Conservation (phyloP, 805 yeast genomes). For the Ogataea paradorogensis region DNA sequence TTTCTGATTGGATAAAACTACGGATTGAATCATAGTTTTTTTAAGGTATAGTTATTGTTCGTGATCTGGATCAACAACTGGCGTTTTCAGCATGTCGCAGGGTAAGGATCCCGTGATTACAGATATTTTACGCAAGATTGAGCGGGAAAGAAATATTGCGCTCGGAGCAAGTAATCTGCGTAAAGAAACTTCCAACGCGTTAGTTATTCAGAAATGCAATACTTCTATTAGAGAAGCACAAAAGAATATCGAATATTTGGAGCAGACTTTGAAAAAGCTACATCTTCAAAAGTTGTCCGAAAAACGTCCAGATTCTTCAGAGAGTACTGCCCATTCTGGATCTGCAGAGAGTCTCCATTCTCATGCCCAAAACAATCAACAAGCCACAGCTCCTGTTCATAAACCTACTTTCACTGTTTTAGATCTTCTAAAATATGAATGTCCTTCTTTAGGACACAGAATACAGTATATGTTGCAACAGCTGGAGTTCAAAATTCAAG, state of each 20-base stretch:
- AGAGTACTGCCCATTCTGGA: neutral
- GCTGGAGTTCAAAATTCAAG: conserved; percentile 87
- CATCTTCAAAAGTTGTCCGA: conserved; percentile 33
- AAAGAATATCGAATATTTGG: conserved; percentile 84
- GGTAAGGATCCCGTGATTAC: conserved; percentile 39
- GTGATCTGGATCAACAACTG: conserved; percentile 11
- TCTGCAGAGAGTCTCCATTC: conserved; percentile 4
- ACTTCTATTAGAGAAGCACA: conserved; percentile 88
- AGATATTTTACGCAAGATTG: conserved; percentile 83
- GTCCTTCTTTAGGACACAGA: conserved; percentile 91
- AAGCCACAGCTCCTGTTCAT: conserved; percentile 17
- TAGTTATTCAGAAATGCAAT: conserved; percentile 88
- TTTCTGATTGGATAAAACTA: neutral
- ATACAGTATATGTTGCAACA: conserved; percentile 95
- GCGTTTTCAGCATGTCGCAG: conserved; percentile 20
- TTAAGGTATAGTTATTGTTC: neutral
- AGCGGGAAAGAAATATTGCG: conserved; percentile 82
- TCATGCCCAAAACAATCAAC: conserved; percentile 10
- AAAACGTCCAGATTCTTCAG: conserved; percentile 1
- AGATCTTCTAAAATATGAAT: conserved; percentile 86
- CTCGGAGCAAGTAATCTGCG: conserved; percentile 82
- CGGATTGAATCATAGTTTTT: neutral
- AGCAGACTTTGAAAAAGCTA: conserved; percentile 68
- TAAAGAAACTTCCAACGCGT: conserved; percentile 71
- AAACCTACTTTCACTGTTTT: conserved; percentile 58